Base-by-base conservation (phyloP, 1,284 basidiomycete genomes). In the Schizopora paradoxa region DNA sequence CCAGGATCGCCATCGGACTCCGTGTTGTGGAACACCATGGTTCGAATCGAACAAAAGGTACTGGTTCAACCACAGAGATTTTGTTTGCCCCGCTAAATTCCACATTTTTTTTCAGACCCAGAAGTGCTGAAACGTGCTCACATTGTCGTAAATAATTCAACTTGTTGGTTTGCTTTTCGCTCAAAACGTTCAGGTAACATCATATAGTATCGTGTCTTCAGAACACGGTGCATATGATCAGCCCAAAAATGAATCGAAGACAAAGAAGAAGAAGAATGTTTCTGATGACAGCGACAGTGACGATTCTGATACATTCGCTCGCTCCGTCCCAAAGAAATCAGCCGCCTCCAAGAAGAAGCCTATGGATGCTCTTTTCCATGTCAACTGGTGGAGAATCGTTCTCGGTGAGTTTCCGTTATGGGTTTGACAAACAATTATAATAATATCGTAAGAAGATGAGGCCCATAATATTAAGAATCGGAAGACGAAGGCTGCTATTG, bases 401-500 rank as follows among this genome's bases (percentile, higher is more conserved):
- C 72, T 96, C 0, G 91, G 90, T 90, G 51, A 21, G 68, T 60
- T 22, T 6, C 29, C 5, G 28, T 41, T 32, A 3, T 45, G 42
- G 2, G 36, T 28, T 27, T 41, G 13, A 23, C 27, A n/a, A n/a
- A 40, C 16, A 13, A 25, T 26, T 7, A 25, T 7, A 39, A 21
- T 39, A 18, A 22, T 22, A 29, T 6, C 19, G 33, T n/a, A n/a
- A n/a, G 22, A 39, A 16, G 93, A 97, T 59, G 95, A 99, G 62
- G 95, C 95, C 0, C 95, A 99, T 60, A 93, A 89, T 58, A 98
- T 99, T 70, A 98, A 98, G 74, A 96, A 97, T 58, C 73, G 81
- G 48, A 85, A 76, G 26, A 91, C 94, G 0, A 89, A 92, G 61
- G 76, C 78, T 23, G 83, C 90, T 1, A 72, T 82, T 33, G 92